Evolutionary conservation across 2,329 filamentous ascomycete species (phyloP).

Genomic region (Trichoderma brevicompactum): DNA sequence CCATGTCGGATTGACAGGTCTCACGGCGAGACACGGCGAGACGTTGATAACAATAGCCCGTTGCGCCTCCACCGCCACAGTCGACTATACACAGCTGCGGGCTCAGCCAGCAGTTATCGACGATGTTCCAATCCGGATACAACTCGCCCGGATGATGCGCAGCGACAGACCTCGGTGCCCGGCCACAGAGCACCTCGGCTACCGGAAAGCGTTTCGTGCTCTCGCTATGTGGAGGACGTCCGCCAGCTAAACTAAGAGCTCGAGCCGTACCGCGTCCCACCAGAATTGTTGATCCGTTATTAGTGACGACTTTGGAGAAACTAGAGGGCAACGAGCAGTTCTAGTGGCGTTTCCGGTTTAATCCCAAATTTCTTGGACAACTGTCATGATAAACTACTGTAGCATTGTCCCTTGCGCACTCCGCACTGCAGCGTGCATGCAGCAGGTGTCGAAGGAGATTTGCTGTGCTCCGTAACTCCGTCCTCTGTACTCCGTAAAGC

Average conservation of each 20-base stretch:
- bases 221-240: slow-evolving; percentile 24
- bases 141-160: not conserved
- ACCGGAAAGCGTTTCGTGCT: slow-evolving; percentile 21
- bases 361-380: not conserved
- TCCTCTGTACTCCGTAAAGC: no score
- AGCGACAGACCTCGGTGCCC: not conserved
- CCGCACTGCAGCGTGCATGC: not conserved
- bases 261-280: slow-evolving; percentile 35
- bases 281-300: slow-evolving; percentile 14
- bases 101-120: not conserved
- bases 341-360: slow-evolving; percentile 3
- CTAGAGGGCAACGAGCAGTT: slow-evolving; percentile 1
- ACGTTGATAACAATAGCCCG: not conserved
- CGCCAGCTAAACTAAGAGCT: slow-evolving; percentile 30
- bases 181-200: slow-evolving; percentile 5
- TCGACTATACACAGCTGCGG: not conserved
- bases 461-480: no score
- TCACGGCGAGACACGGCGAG: slow-evolving; percentile 6
- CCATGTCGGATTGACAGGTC: slow-evolving; percentile 27
- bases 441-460: not conserved
- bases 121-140: not conserved
- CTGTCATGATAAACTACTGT: not conserved
- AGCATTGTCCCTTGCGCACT: not conserved
- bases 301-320: not conserved
- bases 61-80: slow-evolving; percentile 23